Evolutionary conservation across 2,329 filamentous ascomycete genomes (phyloP).

Genomic region (Monilinia polystroma): DNA sequence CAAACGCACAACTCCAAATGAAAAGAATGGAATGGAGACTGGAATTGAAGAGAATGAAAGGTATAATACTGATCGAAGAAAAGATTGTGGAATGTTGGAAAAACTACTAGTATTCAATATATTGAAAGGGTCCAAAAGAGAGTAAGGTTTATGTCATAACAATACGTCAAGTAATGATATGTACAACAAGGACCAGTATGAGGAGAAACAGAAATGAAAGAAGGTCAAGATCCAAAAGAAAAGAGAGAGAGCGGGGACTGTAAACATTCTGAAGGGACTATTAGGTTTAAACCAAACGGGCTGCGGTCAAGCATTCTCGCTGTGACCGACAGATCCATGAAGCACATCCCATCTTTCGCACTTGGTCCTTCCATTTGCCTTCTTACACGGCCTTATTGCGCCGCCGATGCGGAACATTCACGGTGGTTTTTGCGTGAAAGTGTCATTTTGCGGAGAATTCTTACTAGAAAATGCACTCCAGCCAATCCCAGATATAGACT

Average conservation of each 20-base stretch:
- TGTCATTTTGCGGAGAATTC: conserved; percentile 4
- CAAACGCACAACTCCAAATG: background rate
- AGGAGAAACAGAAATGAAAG: background rate
- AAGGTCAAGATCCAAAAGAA: background rate
- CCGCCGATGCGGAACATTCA: background rate
- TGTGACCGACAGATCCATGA: conserved; percentile 1
- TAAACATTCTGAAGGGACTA: background rate
- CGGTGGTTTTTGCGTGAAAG: background rate
- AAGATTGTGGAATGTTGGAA: conserved; percentile 1
- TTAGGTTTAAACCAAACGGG: background rate
- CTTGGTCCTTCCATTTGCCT: background rate
- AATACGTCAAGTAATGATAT: conserved; percentile 13
- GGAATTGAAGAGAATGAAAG: conserved; percentile 1
- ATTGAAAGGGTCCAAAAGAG: background rate
- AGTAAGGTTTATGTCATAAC: conserved; percentile 2
- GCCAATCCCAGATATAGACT: background rate
- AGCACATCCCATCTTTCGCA: background rate
- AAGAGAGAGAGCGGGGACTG: background rate
- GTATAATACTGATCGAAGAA: background rate
- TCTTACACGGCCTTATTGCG: background rate
- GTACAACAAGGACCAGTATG: background rate
- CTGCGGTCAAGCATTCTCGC: conserved; percentile 12
- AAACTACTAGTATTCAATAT: conserved; percentile 7
- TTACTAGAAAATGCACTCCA: background rate
- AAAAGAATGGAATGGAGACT: conserved; percentile 7